Base-by-base conservation (phyloP, 768 basidiomycete genomes). In the Leucocoprinus sp. region DNA sequence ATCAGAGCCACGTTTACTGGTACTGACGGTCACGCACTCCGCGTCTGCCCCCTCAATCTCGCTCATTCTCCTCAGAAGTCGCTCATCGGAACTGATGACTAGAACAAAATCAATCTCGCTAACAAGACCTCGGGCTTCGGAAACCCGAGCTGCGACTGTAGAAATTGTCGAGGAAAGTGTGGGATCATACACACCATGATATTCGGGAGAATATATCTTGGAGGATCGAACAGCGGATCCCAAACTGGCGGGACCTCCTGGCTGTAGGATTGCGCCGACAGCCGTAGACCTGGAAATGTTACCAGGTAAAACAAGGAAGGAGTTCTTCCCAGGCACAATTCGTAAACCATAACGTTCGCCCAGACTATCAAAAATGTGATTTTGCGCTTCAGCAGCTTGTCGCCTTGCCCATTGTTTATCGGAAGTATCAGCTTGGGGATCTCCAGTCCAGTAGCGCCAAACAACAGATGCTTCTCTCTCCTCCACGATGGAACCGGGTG, bases 351-450 rank as follows among this genome's bases (percentile, higher is more conserved):
- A 90, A 0, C 84, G 79, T 58, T 90, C 87, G 33, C 87, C 87
- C 26, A 89, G 78, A 53, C 82, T 84, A 60, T 90, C 89, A 57
- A 88, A 91, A 51, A 91, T 87, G 55, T 92, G 90, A 62, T 93
- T 93, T 63, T 92, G 90, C 17, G 90, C 90, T 59, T 91, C 89
- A 0, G 87, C 86, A 1, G 90, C 90, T 58, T 92, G 89, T 17
- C 90, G 68, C 24, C 83, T 74, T 0, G 88, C 90, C 90, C 90
- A 93, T 45, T 76, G 78, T 8, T 82, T 70, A 55, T 87, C 84
- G 0, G 77, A 60, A 31, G 66, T 63, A 28, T 78, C 72, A 14
- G 75, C 68, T 12, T 54, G 51, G 12, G 61, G 46, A 18, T 59
- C 64, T 2, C 69, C 81, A 0, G 79, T 83, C 82, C 84, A 89